Evolutionary conservation across 176 grass and related monocot species (phyloP), one percentile per base, ranked within the genome.

Genomic region (Triticum urartu): DNA sequence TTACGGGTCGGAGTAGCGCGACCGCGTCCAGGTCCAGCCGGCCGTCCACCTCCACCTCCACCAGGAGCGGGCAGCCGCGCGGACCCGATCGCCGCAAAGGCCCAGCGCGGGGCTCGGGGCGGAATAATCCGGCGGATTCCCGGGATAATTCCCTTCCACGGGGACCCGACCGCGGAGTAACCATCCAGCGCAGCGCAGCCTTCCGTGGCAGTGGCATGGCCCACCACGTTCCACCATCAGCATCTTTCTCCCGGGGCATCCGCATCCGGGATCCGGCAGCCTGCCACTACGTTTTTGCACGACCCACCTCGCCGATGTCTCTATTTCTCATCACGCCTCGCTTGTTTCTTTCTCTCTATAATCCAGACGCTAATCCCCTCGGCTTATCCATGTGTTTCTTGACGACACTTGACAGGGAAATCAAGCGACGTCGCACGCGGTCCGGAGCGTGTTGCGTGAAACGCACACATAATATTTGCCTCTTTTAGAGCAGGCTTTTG

Each of bases 101-200:
- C 40, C 40, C 40, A 42, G 40, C 40, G 40, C 48, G 11, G 25
- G 63, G 63, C 63, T 30, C 63, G 25, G 24, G 63, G 1, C 0
- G 40, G 79, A 77, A 83, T 71, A 47, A 71, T 35, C 73, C 73
- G 20, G 54, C 54, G 54, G 54, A 58, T 58, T 58, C 54, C 54
- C 18, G 54, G 54, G 54, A 58, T 58, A 58, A 58, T 58, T 21
- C 54, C 54, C 34, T 43, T 43, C 42, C 42, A 81, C 85, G 11
- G 20, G 66, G 67, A 18, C 11, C 40, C 40, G 40, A n/a, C 47
- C 45, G 54, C 54, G 54, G 17, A 58, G 54, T 58, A 40, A 40
- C 1, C 48, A 2, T 47, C 42, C 52, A 54, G 13, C 50, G 50
- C 79, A 75, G 67, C 87, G 75, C 75, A 66, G 80, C 64, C 64